Evolutionary conservation across 495 filamentous ascomycete species (phyloP), one percentile per base, ranked within the genome.

Genomic region (Neurospora sp.): DNA sequence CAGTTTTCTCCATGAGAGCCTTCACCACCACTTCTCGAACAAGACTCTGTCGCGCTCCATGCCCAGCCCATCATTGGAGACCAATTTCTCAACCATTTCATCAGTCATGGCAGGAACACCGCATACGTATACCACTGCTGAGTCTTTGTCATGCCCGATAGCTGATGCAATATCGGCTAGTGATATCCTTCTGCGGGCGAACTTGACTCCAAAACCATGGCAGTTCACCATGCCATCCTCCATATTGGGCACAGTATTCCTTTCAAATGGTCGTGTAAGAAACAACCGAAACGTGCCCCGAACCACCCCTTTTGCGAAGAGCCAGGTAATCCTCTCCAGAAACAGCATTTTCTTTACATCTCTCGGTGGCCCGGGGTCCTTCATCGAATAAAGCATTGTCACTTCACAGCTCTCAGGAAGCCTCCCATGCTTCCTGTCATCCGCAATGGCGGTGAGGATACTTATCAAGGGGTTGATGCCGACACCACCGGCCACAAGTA

Each of bases 21-120:
- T 35, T 35, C 76, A 96, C 94, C 94, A 97, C 94, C 93, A 97
- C 75, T 92, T 95, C 81, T 97, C 94, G 76, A 86, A 95, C 42
- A 94, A 80, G 0, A 96, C 90, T 27, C 87, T 83, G 39, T 87
- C 79, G 41, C 80, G 68, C 16, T 84, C 81, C 79, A 92, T 87
- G 5, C 86, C 88, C 37, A 89, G 77, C 20, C 87, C 83, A 1
- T 73, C 74, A 3, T 79, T 75, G 3, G 89, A 78, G 18, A 82
- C 81, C 9, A 85, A 72, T 27, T 70, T 73, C n/a, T 83, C 83
- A 0, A 94, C 92, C 74, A 94, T 86, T 71, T 90, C 86, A 80
- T 96, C 93, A 3, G 92, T 95, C 93, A 96, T 96, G 9, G 71
- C 71, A 20, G 91, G 91, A 18, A 92, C 90, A 8, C 94, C 93